These are phyloP conservation scores for Lagenaria siceraria DNA, from an alignment of 306 rosid genomes.

Conservation along the genomic window DNA sequence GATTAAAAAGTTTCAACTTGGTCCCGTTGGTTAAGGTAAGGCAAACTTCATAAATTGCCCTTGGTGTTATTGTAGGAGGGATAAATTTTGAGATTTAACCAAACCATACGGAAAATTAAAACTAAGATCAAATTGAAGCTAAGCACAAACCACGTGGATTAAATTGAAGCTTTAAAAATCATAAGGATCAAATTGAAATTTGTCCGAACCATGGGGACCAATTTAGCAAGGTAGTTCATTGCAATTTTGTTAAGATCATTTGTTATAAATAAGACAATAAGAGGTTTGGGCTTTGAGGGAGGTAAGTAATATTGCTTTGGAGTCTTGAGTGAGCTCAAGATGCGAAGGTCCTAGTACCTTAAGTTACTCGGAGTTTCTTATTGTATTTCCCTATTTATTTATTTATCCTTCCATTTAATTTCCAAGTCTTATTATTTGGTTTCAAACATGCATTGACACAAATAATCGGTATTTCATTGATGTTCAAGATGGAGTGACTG, in stretches of 20 bases:
- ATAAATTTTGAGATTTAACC: background rate
- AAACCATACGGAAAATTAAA: background rate
- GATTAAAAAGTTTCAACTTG: background rate
- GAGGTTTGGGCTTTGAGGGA: background rate
- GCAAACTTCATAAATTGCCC: background rate
- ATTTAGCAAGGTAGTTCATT: background rate
- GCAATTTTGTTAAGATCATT: background rate
- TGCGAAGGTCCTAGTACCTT: background rate
- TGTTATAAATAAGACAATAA: background rate
- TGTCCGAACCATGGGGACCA: background rate
- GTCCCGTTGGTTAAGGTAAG: background rate
- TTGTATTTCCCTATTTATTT: background rate
- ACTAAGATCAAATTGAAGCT: background rate
- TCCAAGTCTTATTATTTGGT: background rate
- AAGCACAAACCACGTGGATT: background rate
- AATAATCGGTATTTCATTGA: constrained; percentile 15
- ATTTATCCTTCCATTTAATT: background rate
- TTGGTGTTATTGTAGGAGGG: background rate
- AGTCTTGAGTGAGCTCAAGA: background rate
- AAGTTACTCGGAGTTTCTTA: background rate
- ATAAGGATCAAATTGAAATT: background rate
- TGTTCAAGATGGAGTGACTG: constrained; percentile 1
- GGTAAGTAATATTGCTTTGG: background rate
- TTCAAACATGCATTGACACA: background rate
- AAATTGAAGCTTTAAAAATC: background rate